Evolutionary conservation across 768 basidiomycete species (phyloP), one percentile per base, ranked within the genome.

Genomic region (Hygrophoropsis aurantiaca): DNA sequence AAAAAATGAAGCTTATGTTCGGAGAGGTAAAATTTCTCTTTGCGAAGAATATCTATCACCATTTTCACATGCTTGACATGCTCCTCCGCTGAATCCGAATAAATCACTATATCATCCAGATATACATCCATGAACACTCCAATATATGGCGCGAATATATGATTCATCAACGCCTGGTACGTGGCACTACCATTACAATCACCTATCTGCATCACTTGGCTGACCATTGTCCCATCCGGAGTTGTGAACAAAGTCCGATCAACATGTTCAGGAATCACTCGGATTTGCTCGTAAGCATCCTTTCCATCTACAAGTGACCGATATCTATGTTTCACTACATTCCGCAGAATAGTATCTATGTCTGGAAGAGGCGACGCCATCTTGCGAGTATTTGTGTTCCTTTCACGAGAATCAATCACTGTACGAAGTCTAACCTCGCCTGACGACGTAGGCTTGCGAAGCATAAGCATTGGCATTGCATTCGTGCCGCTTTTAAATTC

Each of bases 211-310:
- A 74, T 56, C 0, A 77, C 72, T 0, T 58, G 47, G 32, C 71
- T 73, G 2, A 65, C 66, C 70, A 78, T 75, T 20, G 65, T 75
- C 0, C 76, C 74, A 56, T 72, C 66, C n/a, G 68, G 68, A 1
- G 67, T 75, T 0, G 66, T 53, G 38, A 72, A 64, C 1, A 65
- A 46, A 0, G 67, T 66, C 4, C 52, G 48, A 1, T 23, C 30
- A 1, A 67, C 61, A 25, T 67, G 51, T 0, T 65, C 60, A 0
- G 56, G 58, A 1, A 35, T 40, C 3, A 67, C 42, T 0, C 59
- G 51, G 8, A 70, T 65, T 33, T 67, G 66, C 26, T 71, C 61
- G 39, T 66, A 70, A 0, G 65, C 60, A 16, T 64, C 61, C 32
- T 64, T 58, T 4, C 61, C 56, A 44, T 71, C 65, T 0, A 70